Evolutionary conservation across 2,329 filamentous ascomycete species (phyloP).

Genomic region (Penicillium palitans): DNA sequence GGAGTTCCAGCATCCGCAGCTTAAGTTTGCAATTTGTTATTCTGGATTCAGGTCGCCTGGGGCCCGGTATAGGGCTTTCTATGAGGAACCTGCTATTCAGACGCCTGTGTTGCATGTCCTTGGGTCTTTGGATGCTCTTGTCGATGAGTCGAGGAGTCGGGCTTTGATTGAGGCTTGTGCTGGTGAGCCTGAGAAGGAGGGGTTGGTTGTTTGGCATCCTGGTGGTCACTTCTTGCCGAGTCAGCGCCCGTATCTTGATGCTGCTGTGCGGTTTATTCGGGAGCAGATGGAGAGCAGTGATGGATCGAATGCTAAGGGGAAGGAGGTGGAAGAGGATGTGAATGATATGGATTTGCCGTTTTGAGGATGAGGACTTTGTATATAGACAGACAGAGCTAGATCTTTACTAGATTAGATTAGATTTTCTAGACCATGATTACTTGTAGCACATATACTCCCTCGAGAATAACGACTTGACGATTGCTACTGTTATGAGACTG

Average conservation of each 20-base stretch:
- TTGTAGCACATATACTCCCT: neutral
- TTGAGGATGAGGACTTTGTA: constrained; percentile 20
- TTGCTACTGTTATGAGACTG: neutral
- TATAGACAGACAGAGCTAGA: constrained; percentile 13
- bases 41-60: constrained; percentile 71
- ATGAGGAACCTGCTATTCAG: constrained; percentile 66
- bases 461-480: constrained; percentile 1
- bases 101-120: constrained; percentile 82
- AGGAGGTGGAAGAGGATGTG: constrained; percentile 53
- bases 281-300: constrained; percentile 46
- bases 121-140: constrained; percentile 82
- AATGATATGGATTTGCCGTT: constrained; percentile 70
- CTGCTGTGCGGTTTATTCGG: constrained; percentile 70
- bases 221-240: constrained; percentile 89
- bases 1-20: constrained; percentile 49
- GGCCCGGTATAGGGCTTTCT: constrained; percentile 65
- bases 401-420: constrained; percentile 10
- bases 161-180: constrained; percentile 66
- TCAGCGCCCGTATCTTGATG: constrained; percentile 76
- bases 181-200: constrained; percentile 52
- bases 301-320: constrained; percentile 19
- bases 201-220: constrained; percentile 68
- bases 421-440: constrained; percentile 3
- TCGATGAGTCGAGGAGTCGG: constrained; percentile 72
- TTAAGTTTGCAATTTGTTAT: constrained; percentile 74